Base-by-base conservation (phyloP, 2,329 filamentous ascomycete genomes). In the Elsinoe australis region DNA sequence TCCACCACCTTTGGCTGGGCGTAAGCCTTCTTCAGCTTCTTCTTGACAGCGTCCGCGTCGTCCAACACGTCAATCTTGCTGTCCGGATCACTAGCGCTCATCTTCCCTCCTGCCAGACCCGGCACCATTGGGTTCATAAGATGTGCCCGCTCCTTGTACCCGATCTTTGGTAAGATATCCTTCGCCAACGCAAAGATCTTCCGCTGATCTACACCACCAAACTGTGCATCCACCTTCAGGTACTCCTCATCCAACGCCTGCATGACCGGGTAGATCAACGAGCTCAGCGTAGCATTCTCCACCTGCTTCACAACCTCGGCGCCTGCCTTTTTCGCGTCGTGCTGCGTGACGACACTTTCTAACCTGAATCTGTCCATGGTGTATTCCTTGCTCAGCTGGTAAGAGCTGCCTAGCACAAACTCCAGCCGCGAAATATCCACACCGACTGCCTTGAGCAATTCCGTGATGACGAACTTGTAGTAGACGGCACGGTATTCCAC, bases 61-160 rank as follows among this genome's bases (percentile, higher is more conserved):
- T 96, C 92, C 14, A 96, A 77, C n/a, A 96, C 74, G 61, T 96
- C 92, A 55, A 96, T 94, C 70, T 95, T 95, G 61, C 80, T 86
- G 65, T 89, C 83, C 58, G 70, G 67, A 57, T 86, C 83, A 51
- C 79, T 76, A 15, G 73, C 66, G 52, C 69, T 73, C 87, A 95
- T 95, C 73, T 95, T 95, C 54, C 80, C 83, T 29, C 87, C 82
- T 55, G 76, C 73, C 8, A 96, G 71, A 31, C 92, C 90, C 0
- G 89, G 83, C 14, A 96, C 85, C 84, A 96, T 94, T 15, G 87
- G 80, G 66, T 88, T 88, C 74, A 88, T 83, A 49, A 88, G 59
- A 65, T 87, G 80, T 59, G 85, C 74, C 59, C 85, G 68, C 68
- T 83, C 79, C 56, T 79, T 79, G 74, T 95, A 95, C 44, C 87